phyloP scores from a whole-genome alignment of 305 asterid genomes.

The Fraxinus latifolia region DNA sequence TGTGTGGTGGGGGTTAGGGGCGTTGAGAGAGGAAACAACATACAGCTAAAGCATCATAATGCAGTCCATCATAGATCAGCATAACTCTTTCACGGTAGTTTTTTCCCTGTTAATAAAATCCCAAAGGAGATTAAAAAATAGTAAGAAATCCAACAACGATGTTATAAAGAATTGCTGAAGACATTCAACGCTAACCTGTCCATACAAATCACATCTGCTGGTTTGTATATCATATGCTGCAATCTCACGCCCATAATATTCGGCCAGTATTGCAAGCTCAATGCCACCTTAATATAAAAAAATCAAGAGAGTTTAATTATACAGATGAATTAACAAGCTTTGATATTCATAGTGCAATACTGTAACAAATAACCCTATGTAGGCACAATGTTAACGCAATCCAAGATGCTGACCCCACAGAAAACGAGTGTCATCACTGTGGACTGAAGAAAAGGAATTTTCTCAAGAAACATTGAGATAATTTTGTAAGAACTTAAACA shows the following conservation, averaged over 20 bases:
- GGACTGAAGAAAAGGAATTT: neutral
- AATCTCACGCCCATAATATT: slow-evolving; percentile 75
- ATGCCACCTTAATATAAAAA: slow-evolving; percentile 64
- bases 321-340: slow-evolving; percentile 13
- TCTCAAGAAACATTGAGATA: neutral
- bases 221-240: slow-evolving; percentile 97
- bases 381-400: neutral
- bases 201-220: slow-evolving; percentile 88
- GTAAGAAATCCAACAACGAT: neutral
- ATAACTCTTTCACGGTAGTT: slow-evolving; percentile 78
- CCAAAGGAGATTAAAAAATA: slow-evolving; percentile 17
- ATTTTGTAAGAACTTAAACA: slow-evolving; percentile 6
- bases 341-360: neutral
- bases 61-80: slow-evolving; percentile 95
- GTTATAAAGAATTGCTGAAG: slow-evolving; percentile 11
- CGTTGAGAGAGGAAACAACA: slow-evolving; percentile 34
- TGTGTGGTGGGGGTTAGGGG: neutral
- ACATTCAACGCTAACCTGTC: slow-evolving; percentile 54
- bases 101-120: slow-evolving; percentile 47
- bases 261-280: slow-evolving; percentile 83
- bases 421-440: neutral
- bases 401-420: neutral
- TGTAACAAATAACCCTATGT: neutral
- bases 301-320: slow-evolving; percentile 15
- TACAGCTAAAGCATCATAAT: slow-evolving; percentile 96